These are phyloP conservation scores for Ustilago trichophora DNA, from an alignment of 1,284 basidiomycete genomes.

Conservation along the genomic window DNA sequence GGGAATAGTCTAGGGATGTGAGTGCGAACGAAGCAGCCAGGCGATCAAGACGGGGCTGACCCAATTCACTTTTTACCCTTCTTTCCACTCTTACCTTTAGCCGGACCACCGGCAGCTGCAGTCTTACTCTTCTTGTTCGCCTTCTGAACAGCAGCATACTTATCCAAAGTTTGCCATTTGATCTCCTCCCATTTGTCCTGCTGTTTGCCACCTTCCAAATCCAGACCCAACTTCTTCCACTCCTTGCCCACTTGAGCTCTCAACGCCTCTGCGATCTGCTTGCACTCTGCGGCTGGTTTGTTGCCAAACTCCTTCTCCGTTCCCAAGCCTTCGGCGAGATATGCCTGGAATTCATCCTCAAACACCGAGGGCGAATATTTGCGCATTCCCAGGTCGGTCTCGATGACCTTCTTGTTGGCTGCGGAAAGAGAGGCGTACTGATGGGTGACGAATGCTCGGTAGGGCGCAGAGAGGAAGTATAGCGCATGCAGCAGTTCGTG, in stretches of 20 bases:
- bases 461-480: conserved; percentile 54
- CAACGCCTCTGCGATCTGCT: conserved; percentile 27
- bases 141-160: conserved; percentile 41
- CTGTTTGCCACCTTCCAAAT: conserved; percentile 16
- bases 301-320: conserved; percentile 55
- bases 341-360: conserved; percentile 62
- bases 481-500: conserved; percentile 62
- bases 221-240: conserved; percentile 36
- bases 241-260: conserved; percentile 18
- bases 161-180: conserved; percentile 41
- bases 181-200: conserved; percentile 37
- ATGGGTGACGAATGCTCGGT: conserved; percentile 33
- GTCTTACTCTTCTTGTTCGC: conserved; percentile 17
- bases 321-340: conserved; percentile 51
- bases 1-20: too few species aligned
- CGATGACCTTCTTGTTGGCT: conserved; percentile 41
- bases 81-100: conserved; percentile 19
- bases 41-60: too few species aligned
- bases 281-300: conserved; percentile 48
- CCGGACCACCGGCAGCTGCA: background rate
- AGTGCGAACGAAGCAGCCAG: too few species aligned
- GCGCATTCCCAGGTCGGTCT: conserved; percentile 55
- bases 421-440: conserved; percentile 40
- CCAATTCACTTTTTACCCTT: conserved; percentile 40
- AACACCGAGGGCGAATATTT: conserved; percentile 55